A percentile compares a stretch with the other conserved stretches of the same genome.
Conservation (phyloP, 176 grass and related monocot species). For the Oryza brachyantha region DNA sequence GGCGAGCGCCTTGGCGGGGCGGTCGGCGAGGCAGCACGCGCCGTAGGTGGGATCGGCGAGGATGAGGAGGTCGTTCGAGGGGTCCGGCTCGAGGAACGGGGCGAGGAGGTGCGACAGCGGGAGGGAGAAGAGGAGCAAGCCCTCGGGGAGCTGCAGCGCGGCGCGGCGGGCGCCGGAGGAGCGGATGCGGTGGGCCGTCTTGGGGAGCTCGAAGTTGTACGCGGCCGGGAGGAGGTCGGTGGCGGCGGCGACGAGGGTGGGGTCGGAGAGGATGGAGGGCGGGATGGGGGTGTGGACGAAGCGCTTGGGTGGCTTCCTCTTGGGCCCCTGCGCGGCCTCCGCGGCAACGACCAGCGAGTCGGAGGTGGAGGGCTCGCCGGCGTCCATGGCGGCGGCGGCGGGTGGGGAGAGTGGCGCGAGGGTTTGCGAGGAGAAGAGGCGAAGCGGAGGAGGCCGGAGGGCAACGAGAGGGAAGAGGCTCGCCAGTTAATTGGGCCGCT, state of each 20-base stretch:
- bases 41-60: conserved; percentile 91
- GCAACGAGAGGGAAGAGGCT: too few species aligned
- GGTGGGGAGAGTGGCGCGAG: conserved; percentile 14
- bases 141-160: conserved; percentile 83
- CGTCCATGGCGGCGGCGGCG: conserved; percentile 50
- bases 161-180: conserved; percentile 54
- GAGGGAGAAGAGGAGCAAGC: conserved; percentile 92
- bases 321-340: conserved; percentile 2
- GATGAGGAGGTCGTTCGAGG: conserved; percentile 67
- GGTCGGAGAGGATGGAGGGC: conserved; percentile 65
- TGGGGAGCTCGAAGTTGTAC: conserved; percentile 89
- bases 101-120: conserved; percentile 76
- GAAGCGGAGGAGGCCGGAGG: not conserved
- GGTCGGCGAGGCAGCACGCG: conserved; percentile 81
- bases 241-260: conserved; percentile 63
- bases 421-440: not conserved
- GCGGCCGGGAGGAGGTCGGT: conserved; percentile 61
- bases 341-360: conserved; percentile 32
- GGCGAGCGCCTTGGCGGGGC: conserved; percentile 55
- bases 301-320: conserved; percentile 51
- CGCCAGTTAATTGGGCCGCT: not conserved
- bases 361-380: conserved; percentile 35
- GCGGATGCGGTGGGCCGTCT: conserved; percentile 81
- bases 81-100: conserved; percentile 46
- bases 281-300: conserved; percentile 88